Evolutionary conservation across 1,284 basidiomycete species (phyloP), one percentile per base, ranked within the genome.

Genomic region (Cystobasidium sp.): DNA sequence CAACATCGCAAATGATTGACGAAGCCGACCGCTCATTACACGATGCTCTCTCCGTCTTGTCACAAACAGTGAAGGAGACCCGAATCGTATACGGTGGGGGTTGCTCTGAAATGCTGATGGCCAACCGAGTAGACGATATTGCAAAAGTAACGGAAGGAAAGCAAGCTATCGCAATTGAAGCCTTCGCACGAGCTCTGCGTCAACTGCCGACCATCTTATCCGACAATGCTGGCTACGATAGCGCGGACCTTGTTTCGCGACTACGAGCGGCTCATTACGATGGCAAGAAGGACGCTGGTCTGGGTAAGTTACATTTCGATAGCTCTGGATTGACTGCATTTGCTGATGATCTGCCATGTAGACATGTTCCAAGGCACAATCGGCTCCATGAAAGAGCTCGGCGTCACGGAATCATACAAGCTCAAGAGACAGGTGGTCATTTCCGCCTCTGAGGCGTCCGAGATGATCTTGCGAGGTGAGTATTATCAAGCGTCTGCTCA

Each of bases 71-170:
- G 77, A 95, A 94, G 84, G 97, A 99, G 86, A 97, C 95, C 1
- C 87, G 97, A 37, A 88, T 94, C 6, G 91, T 93, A 3, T 89
- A 97, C 44, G 97, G 97, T 4, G 97, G 97, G 68, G 97, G 97
- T 41, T 99, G 95, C 82, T 90, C 94, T 0, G 97, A 99, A 85
- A 99, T 97, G 93, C 84, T 93, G 77, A 99, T 99, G 97, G 90
- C 89, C 80, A 94, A 92, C 80, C 91, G 91, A 0, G 93, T 97
- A 8, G 97, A 99, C 68, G 93, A 94, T 81, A 91, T 88, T 51
- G 92, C 93, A 8, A 87, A 91, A 76, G 88, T 87, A 75, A 89
- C 95, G 43, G 89, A 90, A 79, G 97, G 97, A 4, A 99, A 99
- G 86, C 94, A 95, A 84, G 94, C 95, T 0, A 89, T 99, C 75